Percentiles rank a stretch among this genome's conserved stretches.
Conservation (phyloP, 1,139 yeast species). For the Zygosaccharomyces sapae region DNA sequence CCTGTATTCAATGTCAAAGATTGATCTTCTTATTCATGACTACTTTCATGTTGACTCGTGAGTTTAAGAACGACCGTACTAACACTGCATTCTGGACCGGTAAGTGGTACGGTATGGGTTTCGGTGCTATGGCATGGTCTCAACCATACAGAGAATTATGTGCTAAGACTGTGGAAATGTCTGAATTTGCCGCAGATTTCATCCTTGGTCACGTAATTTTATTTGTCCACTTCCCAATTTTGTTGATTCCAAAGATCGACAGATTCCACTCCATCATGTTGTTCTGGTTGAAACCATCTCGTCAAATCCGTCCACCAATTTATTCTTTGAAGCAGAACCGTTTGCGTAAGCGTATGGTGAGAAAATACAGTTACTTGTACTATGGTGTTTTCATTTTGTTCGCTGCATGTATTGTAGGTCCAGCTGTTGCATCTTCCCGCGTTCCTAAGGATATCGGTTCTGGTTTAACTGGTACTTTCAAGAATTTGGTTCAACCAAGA, state of each 20-base stretch:
- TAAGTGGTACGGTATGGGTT: slow-evolving; percentile 94
- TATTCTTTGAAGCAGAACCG: slow-evolving; percentile 95
- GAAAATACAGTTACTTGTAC: slow-evolving; percentile 85
- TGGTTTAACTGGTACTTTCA: slow-evolving; percentile 48
- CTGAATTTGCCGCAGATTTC: slow-evolving; percentile 97
- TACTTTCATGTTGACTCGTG: slow-evolving; percentile 79
- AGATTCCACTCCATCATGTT: slow-evolving; percentile 98
- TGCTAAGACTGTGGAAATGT: slow-evolving; percentile 90
- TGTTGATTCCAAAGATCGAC: slow-evolving; percentile 83
- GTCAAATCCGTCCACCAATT: slow-evolving; percentile 98
- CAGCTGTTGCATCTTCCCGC: slow-evolving; percentile 69
- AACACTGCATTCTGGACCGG: slow-evolving; percentile 99
- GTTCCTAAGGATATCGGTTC: slow-evolving; percentile 38
- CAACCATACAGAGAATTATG: slow-evolving; percentile 96
- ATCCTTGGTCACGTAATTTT: slow-evolving; percentile 83
- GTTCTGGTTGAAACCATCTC: slow-evolving; percentile 97
- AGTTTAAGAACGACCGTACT: slow-evolving; percentile 93
- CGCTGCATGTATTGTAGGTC: slow-evolving; percentile 79
- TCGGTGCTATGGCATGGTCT: slow-evolving; percentile 94
- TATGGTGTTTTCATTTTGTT: slow-evolving; percentile 65
- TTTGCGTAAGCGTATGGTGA: slow-evolving; percentile 97
- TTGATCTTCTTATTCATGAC: slow-evolving; percentile 82
- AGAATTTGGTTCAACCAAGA: slow-evolving; percentile 88
- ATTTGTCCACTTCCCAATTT: slow-evolving; percentile 84
- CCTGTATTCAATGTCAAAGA: slow-evolving; percentile 86